Base-by-base conservation (phyloP, 345 rosid species). In the Brassica incana region DNA sequence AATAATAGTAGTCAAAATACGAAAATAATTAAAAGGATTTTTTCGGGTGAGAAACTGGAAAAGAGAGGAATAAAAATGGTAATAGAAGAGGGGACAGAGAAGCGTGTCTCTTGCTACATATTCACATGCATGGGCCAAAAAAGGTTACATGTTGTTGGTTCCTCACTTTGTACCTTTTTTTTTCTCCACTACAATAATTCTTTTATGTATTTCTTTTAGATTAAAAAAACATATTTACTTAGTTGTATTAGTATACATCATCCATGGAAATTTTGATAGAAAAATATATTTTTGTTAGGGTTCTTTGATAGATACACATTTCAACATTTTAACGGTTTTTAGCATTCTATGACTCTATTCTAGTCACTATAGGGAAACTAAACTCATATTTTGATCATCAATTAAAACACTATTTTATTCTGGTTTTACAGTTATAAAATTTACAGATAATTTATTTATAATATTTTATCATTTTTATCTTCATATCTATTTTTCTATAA, bases 101-200 rank as follows among this genome's bases (percentile, higher is more conserved):
- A 76, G 83, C 80, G 77, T 80, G 83, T 71, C 79, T 45, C 10
- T 70, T 80, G 79, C 63, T 65, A 48, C 80, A 64, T 75, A 75
- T 70, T 75, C 83, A 80, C 83, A 80, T 79, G 82, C 82, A 74
- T 80, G 71, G 83, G 71, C 83, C 75, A 80, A 80, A 74, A 78
- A 63, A 80, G 71, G 79, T 68, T 68, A 74, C 54, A 79, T 74
- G 79, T 74, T 69, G 59, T 74, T 69, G 59, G 60, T 74, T 80
- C 71, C 29, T 80, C 71, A 62, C 71, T 69, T 80, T 70, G 14
- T 27, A 60, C 16, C 38, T 72, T 79, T 65, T 35, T 65, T 60
- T 52, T 52, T n/a, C 58, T 52, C 58, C 58, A 52, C 58, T 52
- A 52, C 58, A 52, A 52, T 14, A 52, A n/a, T 52, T 52, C 58